Percentiles rank a stretch among this genome's conserved stretches.
phyloP scores from a whole-genome alignment of 176 grass and related monocot genomes.

The Rhynchospora breviuscula region DNA sequence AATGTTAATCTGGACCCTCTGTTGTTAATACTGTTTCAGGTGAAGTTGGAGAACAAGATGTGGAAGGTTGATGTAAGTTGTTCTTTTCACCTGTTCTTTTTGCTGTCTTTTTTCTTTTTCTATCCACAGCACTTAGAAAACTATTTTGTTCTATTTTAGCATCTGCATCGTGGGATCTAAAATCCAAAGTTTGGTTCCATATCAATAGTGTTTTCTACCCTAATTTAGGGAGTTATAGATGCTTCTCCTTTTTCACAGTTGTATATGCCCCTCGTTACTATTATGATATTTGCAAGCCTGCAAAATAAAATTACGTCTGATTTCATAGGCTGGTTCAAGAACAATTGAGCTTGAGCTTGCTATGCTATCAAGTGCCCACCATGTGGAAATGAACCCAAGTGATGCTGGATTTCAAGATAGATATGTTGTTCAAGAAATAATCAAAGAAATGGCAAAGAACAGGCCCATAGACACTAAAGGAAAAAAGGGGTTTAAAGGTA shows the following conservation, averaged over 20 bases:
- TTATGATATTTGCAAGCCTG: constrained; percentile 5
- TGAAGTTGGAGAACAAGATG: constrained; percentile 94
- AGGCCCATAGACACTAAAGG: constrained; percentile 88
- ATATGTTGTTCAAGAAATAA: constrained; percentile 97
- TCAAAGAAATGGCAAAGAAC: constrained; percentile 96
- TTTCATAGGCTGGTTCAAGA: constrained; percentile 64
- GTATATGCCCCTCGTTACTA: neutral
- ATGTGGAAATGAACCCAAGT: constrained; percentile 93
- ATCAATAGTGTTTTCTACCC: neutral
- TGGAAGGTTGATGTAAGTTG: constrained; percentile 94
- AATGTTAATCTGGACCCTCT: neutral
- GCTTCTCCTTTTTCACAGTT: neutral
- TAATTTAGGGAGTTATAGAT: neutral
- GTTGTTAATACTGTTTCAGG: constrained; percentile 35
- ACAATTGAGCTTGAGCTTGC: constrained; percentile 75
- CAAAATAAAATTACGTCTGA: neutral
- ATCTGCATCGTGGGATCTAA: neutral
- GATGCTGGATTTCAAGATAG: constrained; percentile 97
- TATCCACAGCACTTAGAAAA: neutral
- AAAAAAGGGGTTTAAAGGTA: constrained; percentile 93
- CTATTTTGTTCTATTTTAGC: neutral
- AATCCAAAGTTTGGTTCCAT: neutral
- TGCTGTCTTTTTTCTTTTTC: neutral
- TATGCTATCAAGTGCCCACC: constrained; percentile 73
- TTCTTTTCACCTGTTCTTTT: neutral